Evolutionary conservation across 306 rosid genomes (phyloP).

Genomic region (Acacia crassicarpa): DNA sequence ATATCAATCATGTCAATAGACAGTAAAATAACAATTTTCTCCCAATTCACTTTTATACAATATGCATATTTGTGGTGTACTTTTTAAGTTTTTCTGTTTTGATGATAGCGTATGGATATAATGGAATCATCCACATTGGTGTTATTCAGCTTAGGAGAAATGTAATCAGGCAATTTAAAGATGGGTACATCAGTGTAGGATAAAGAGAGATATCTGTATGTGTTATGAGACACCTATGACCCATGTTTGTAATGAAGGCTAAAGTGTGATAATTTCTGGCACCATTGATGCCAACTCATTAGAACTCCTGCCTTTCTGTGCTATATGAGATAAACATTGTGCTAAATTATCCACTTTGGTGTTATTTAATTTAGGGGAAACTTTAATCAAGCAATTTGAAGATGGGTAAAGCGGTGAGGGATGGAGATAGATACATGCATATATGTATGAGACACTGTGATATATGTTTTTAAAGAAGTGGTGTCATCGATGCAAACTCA

Average conservation of each 20-base stretch:
- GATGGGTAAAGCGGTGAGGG: slow-evolving; percentile 11
- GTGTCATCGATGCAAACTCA: slow-evolving; percentile 21
- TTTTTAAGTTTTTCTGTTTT: slow-evolving; percentile 13
- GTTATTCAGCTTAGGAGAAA: slow-evolving; percentile 11
- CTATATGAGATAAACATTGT: not conserved
- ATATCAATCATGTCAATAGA: not conserved
- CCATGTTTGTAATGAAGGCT: not conserved
- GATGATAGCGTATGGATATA: slow-evolving; percentile 18
- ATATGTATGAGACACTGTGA: not conserved
- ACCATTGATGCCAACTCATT: slow-evolving; percentile 4
- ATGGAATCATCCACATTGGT: slow-evolving; percentile 1
- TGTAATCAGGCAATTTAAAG: not conserved
- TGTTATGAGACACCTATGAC: not conserved
- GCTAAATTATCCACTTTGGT: not conserved
- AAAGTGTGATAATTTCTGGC: slow-evolving; percentile 16
- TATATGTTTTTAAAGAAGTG: not conserved
- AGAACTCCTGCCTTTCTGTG: not conserved
- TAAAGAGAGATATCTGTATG: not conserved
- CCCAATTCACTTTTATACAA: not conserved
- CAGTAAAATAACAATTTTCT: not conserved
- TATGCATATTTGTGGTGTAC: not conserved
- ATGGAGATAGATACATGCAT: not conserved
- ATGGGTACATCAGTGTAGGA: slow-evolving; percentile 8
- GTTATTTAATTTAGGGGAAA: slow-evolving; percentile 14
- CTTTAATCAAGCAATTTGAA: slow-evolving; percentile 1